phyloP scores from a whole-genome alignment of 306 rosid species.

The Casuarina cunninghamiana region DNA sequence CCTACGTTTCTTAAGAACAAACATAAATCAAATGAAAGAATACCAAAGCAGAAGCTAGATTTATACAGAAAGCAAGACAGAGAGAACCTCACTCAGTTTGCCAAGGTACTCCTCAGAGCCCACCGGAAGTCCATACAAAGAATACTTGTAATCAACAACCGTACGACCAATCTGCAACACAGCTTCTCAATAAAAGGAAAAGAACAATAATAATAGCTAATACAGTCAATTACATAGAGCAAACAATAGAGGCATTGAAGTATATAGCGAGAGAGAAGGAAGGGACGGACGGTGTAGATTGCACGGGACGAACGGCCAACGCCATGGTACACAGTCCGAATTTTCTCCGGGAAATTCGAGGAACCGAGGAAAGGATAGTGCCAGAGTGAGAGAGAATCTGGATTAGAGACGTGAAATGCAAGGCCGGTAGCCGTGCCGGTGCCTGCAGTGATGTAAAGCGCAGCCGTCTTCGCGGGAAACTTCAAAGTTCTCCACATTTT shows the following conservation, averaged over 20 bases:
- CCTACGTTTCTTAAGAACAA: slow-evolving; percentile 10
- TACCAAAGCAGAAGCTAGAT: neutral
- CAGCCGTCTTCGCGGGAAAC: slow-evolving; percentile 50
- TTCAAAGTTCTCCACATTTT: slow-evolving; percentile 34
- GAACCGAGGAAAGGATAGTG: slow-evolving; percentile 14
- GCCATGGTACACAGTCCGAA: slow-evolving; percentile 46
- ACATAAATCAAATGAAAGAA: neutral
- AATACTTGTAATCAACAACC: slow-evolving; percentile 66
- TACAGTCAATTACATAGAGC: neutral
- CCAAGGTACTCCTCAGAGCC: slow-evolving; percentile 61
- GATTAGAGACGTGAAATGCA: slow-evolving; percentile 20
- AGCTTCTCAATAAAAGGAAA: neutral
- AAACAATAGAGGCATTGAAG: neutral
- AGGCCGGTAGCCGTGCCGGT: slow-evolving; percentile 33
- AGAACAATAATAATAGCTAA: neutral
- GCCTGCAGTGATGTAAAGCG: slow-evolving; percentile 35
- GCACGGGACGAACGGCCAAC: slow-evolving; percentile 77
- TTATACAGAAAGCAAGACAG: neutral
- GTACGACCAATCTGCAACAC: slow-evolving; percentile 54
- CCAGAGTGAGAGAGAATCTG: slow-evolving; percentile 22
- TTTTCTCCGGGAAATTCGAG: slow-evolving; percentile 21
- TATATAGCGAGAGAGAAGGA: neutral
- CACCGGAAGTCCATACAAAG: slow-evolving; percentile 45
- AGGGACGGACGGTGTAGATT: slow-evolving; percentile 51
- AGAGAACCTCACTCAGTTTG: slow-evolving; percentile 55